These are phyloP conservation scores for Colletotrichum ledebouriae DNA, from an alignment of 2,329 filamentous ascomycete species.

Conservation along the genomic window DNA sequence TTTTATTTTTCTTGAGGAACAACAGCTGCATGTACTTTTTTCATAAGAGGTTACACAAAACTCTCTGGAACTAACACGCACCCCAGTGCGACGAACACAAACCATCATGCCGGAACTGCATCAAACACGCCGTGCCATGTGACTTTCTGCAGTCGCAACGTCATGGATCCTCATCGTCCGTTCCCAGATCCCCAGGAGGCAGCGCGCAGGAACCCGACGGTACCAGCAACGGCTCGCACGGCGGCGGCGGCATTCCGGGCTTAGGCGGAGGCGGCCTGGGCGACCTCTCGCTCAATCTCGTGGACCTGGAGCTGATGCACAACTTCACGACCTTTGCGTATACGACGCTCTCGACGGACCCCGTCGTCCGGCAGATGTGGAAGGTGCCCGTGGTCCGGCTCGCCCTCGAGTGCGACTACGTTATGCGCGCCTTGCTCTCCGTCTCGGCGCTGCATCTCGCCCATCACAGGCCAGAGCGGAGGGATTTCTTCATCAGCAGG, in stretches of 20 bases:
- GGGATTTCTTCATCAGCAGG: constrained; percentile 53
- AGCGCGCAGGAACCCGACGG: constrained; percentile 14
- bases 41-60: neutral
- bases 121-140: constrained; percentile 48
- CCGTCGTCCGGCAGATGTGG: constrained; percentile 60
- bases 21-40: too few relatives aligned
- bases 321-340: constrained; percentile 65
- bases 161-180: constrained; percentile 31
- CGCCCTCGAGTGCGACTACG: constrained; percentile 61
- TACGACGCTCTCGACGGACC: constrained; percentile 59
- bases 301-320: constrained; percentile 66
- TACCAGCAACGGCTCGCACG: constrained; percentile 14
- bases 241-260: constrained; percentile 3
- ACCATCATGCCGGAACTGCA: constrained; percentile 47
- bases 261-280: constrained; percentile 40
- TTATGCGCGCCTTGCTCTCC: constrained; percentile 64
- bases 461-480: constrained; percentile 53
- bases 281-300: constrained; percentile 51
- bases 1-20: too few relatives aligned
- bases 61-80: constrained; percentile 4
- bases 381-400: constrained; percentile 60
- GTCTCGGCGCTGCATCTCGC: constrained; percentile 65
- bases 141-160: constrained; percentile 45
- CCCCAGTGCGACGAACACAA: constrained; percentile 47
- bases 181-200: constrained; percentile 34